phyloP scores from a whole-genome alignment of 768 basidiomycete genomes.

The Galerina sulciceps region DNA sequence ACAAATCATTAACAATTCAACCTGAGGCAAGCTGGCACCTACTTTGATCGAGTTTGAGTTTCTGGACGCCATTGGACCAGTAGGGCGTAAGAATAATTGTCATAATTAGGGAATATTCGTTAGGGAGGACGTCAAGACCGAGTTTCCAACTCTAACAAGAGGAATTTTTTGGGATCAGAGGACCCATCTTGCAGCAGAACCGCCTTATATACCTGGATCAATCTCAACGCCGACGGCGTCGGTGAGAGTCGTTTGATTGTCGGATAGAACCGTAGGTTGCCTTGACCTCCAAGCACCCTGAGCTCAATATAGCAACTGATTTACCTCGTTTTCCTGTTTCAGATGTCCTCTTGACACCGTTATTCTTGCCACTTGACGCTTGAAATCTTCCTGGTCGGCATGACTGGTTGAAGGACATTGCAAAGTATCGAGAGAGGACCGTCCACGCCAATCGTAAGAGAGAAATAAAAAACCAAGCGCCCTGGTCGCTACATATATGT shows the following conservation, averaged over 20 bases:
- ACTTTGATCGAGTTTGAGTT: constrained; percentile 60
- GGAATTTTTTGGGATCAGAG: constrained; percentile 11
- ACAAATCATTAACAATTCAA: constrained; percentile 11
- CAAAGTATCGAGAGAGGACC: no score
- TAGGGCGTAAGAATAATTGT: constrained; percentile 72
- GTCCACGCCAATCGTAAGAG: neutral
- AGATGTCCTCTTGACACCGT: constrained; percentile 9
- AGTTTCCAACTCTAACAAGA: neutral
- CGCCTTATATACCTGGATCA: constrained; percentile 6
- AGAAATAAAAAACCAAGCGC: neutral
- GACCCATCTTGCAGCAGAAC: neutral
- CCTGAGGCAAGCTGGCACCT: constrained; percentile 25
- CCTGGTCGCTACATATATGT: neutral
- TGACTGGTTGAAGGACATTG: neutral
- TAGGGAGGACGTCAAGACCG: neutral
- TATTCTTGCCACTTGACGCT: neutral
- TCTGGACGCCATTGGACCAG: constrained; percentile 72
- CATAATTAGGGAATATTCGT: constrained; percentile 37
- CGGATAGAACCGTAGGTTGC: constrained; percentile 30
- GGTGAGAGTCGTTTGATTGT: constrained; percentile 17
- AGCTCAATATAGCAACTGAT: constrained; percentile 10
- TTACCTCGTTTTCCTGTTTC: constrained; percentile 16
- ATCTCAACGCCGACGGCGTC: constrained; percentile 6
- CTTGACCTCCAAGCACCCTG: constrained; percentile 22
- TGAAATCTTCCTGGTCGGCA: neutral